These are phyloP conservation scores for Byssothecium circinans DNA, from an alignment of 2,329 filamentous ascomycete genomes.

Conservation along the genomic window DNA sequence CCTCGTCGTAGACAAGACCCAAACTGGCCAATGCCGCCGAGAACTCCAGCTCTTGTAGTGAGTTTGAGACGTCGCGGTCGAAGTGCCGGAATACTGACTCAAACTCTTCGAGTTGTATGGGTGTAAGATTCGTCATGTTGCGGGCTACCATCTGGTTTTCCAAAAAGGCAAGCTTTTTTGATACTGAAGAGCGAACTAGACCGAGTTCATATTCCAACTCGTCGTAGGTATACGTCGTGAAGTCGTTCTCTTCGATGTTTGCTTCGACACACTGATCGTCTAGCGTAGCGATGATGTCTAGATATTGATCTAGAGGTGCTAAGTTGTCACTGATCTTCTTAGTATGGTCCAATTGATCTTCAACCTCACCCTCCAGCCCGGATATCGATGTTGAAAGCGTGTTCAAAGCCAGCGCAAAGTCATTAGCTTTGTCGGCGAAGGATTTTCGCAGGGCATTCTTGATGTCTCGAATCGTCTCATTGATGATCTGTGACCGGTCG, in stretches of 20 bases:
- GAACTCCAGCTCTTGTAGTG: constrained; percentile 90
- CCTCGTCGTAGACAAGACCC: constrained; percentile 92
- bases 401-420: constrained; percentile 93
- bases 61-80: constrained; percentile 89
- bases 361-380: constrained; percentile 93
- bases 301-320: constrained; percentile 84
- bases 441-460: constrained; percentile 90
- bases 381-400: constrained; percentile 94
- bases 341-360: constrained; percentile 90
- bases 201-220: constrained; percentile 92
- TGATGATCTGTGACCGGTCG: constrained; percentile 87
- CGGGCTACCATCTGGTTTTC: constrained; percentile 98
- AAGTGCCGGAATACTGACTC: constrained; percentile 98
- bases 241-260: constrained; percentile 99
- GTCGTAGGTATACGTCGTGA: constrained; percentile 98
- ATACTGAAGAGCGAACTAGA: constrained; percentile 86
- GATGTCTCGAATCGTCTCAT: constrained; percentile 98
- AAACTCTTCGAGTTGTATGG: constrained; percentile 97
- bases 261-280: constrained; percentile 91
- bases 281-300: constrained; percentile 81
- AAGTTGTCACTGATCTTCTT: constrained; percentile 82
- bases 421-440: constrained; percentile 97
- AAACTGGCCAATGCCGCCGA: constrained; percentile 93
- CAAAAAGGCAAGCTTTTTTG: constrained; percentile 94
- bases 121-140: constrained; percentile 98